Conservation (phyloP, 352 stramenopile genomes). For the Globisporangium nunn region DNA sequence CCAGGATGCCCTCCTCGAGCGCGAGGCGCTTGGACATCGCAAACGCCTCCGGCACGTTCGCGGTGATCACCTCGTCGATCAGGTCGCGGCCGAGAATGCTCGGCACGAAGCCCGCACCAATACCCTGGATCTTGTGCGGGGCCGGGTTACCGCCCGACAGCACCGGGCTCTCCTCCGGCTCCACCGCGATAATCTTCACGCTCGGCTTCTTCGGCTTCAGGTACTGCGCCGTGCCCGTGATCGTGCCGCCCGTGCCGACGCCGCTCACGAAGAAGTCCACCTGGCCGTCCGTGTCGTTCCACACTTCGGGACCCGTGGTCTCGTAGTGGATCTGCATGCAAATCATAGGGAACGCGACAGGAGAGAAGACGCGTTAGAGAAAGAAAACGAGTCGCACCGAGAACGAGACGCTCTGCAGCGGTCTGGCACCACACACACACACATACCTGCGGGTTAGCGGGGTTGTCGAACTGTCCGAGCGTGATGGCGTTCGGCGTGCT, state of each 20-base stretch:
- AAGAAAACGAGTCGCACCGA: background rate
- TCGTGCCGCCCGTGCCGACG: conserved; percentile 82
- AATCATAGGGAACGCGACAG: background rate
- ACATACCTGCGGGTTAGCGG: conserved; percentile 87
- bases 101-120: conserved; percentile 77
- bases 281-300: conserved; percentile 81
- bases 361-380: background rate
- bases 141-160: conserved; percentile 74
- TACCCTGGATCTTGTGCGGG: conserved; percentile 85
- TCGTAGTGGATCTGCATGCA: conserved; percentile 72
- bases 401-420: no score
- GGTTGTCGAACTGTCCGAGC: conserved; percentile 96
- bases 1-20: conserved; percentile 80
- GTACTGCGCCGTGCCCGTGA: conserved; percentile 80
- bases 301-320: conserved; percentile 85
- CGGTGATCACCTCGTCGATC: conserved; percentile 87
- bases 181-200: conserved; percentile 78
- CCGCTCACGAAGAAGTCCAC: conserved; percentile 87
- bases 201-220: conserved; percentile 84
- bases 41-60: conserved; percentile 75
- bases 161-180: conserved; percentile 79
- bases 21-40: conserved; percentile 83
- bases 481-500: conserved; percentile 77
- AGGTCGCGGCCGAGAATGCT: conserved; percentile 73
- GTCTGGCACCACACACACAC: background rate